Conservation (phyloP, 106 monocot genomes). For the Dactylorhiza incarnata region DNA sequence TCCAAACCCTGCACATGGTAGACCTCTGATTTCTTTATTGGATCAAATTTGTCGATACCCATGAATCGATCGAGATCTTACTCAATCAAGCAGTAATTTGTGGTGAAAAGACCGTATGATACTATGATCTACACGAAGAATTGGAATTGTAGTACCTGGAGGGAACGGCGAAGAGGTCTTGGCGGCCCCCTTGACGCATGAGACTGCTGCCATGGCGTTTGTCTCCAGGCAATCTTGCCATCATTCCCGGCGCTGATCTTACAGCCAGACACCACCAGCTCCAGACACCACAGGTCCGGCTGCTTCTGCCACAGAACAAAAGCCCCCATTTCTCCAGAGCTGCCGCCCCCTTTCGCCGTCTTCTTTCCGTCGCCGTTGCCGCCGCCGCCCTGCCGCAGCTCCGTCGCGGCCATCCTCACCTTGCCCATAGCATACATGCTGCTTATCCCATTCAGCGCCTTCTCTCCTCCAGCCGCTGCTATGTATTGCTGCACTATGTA, state of each 20-base stretch:
- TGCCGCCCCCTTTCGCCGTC: slow-evolving; percentile 16
- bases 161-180: slow-evolving; percentile 58
- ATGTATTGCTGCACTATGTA: slow-evolving; percentile 87
- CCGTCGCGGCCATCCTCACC: slow-evolving; percentile 51
- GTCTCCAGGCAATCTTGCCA: slow-evolving; percentile 59
- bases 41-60: background rate
- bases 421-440: slow-evolving; percentile 96
- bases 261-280: slow-evolving; percentile 68
- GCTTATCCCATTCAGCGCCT: slow-evolving; percentile 33
- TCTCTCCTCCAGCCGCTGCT: slow-evolving; percentile 66
- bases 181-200: slow-evolving; percentile 66
- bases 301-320: slow-evolving; percentile 74
- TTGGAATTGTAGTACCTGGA: slow-evolving; percentile 50
- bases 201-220: slow-evolving; percentile 69
- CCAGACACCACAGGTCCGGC: slow-evolving; percentile 69
- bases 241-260: slow-evolving; percentile 80
- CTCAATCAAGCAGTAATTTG: too few relatives aligned
- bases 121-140: background rate
- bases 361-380: slow-evolving; percentile 5
- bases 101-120: too few relatives aligned
- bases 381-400: slow-evolving; percentile 1
- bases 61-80: too few relatives aligned
- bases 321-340: slow-evolving; percentile 60
- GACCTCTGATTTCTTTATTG: too few relatives aligned
- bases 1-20: slow-evolving; percentile 78